A percentile compares a stretch with the other conserved stretches of the same genome.
phyloP scores from a whole-genome alignment of 2,329 filamentous ascomycete genomes.

The Fusarium multiceps region DNA sequence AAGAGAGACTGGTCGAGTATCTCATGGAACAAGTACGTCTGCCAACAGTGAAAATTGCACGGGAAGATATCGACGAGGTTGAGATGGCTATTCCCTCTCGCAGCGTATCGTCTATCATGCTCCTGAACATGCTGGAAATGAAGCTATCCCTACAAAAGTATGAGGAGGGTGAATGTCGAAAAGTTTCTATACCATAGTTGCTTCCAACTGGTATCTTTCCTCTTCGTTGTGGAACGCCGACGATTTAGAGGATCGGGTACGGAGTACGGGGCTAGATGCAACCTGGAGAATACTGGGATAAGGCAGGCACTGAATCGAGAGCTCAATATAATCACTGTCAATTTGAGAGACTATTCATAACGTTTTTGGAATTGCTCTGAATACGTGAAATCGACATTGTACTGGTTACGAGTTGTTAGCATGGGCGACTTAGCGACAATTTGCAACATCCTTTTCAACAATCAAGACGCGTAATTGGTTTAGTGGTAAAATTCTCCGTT shows the following conservation, averaged over 20 bases:
- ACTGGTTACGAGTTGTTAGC: not conserved
- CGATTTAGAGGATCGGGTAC: not conserved
- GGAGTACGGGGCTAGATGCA: not conserved
- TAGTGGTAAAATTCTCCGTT: slow-evolving; percentile 13
- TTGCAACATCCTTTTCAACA: not conserved
- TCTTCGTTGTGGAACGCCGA: not conserved
- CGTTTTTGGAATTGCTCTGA: not conserved
- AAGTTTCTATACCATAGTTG: no score
- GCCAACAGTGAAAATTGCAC: not conserved
- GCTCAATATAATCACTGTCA: not conserved
- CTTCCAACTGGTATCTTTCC: not conserved
- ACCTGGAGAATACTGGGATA: not conserved
- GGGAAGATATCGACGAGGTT: not conserved
- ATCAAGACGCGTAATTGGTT: not conserved
- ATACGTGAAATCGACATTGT: not conserved
- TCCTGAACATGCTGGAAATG: not conserved
- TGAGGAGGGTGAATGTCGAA: not conserved
- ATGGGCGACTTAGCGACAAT: accelerated
- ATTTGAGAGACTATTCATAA: not conserved
- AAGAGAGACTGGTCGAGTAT: not conserved
- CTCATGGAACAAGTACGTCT: not conserved
- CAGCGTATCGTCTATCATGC: not conserved
- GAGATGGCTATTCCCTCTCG: not conserved
- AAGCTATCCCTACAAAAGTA: not conserved
- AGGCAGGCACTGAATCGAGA: not conserved